Conservation (phyloP, 495 filamentous ascomycete species). For the Apodospora peruviana region DNA sequence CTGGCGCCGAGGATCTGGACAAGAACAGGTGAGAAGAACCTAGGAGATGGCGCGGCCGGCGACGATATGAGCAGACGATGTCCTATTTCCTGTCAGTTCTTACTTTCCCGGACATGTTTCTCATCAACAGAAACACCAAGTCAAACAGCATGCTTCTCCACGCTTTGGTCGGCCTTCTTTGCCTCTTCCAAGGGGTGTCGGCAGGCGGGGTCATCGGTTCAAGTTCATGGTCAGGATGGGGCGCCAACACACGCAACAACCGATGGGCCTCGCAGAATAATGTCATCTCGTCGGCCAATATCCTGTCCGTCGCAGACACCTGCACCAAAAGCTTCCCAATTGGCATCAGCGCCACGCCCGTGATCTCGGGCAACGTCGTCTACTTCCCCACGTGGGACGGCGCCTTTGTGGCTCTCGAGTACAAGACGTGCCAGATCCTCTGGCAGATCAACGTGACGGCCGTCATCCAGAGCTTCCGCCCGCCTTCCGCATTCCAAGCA, state of each 20-base stretch:
- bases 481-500: slow-evolving; percentile 9
- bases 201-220: no score
- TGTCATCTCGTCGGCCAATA: slow-evolving; percentile 13
- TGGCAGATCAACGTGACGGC: slow-evolving; percentile 28
- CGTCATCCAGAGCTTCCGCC: slow-evolving; percentile 18
- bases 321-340: slow-evolving; percentile 13
- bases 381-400: slow-evolving; percentile 36
- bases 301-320: slow-evolving; percentile 7
- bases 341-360: slow-evolving; percentile 30
- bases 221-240: slow-evolving; percentile 21
- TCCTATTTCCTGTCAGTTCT: no score
- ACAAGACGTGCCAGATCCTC: slow-evolving; percentile 22
- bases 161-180: no score
- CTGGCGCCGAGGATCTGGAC: no score
- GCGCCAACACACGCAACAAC: slow-evolving; percentile 23
- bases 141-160: no score
- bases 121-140: no score
- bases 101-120: no score
- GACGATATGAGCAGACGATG: no score
- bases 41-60: no score
- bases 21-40: no score
- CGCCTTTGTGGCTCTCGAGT: slow-evolving; percentile 31
- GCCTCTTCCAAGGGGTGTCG: no score
- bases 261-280: slow-evolving; percentile 19
- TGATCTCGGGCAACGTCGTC: slow-evolving; percentile 16